Conservation (phyloP, 768 basidiomycete genomes). For the Crucibulum laeve region DNA sequence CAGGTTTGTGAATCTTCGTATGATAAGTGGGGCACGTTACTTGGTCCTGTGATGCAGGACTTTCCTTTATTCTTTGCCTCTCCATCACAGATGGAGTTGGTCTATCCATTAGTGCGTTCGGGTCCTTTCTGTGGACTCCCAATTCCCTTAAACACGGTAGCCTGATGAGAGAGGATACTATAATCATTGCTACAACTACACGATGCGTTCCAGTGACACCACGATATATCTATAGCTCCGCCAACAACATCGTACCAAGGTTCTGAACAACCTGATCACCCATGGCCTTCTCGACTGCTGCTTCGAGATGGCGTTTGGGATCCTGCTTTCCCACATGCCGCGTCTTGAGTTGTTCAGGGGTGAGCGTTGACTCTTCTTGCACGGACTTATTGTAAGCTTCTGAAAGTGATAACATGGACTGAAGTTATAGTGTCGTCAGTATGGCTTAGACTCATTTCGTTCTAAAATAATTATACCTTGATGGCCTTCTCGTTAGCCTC, state of each 20-base stretch:
- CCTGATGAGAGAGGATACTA: constrained; percentile 9
- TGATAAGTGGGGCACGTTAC: constrained; percentile 24
- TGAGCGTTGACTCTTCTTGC: constrained; percentile 95
- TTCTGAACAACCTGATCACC: constrained; percentile 96
- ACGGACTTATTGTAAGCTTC: constrained; percentile 97
- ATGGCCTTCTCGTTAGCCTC: constrained; percentile 89
- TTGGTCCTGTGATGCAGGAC: constrained; percentile 24
- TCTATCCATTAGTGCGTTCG: not conserved
- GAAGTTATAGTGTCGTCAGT: constrained; percentile 13
- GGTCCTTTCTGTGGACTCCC: not conserved
- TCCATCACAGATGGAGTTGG: constrained; percentile 1
- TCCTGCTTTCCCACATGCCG: constrained; percentile 97
- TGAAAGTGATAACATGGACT: constrained; percentile 93
- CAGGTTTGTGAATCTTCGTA: not conserved
- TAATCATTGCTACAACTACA: not conserved
- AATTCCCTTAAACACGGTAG: constrained; percentile 1
- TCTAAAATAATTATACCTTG: constrained; percentile 56
- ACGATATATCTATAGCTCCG: constrained; percentile 68
- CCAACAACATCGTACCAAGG: constrained; percentile 90
- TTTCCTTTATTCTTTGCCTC: not conserved
- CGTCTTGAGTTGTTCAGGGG: constrained; percentile 90
- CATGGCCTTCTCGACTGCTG: constrained; percentile 97
- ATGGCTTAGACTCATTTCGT: constrained; percentile 2
- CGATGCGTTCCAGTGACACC: constrained; percentile 11
- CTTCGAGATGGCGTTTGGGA: constrained; percentile 96